A percentile compares a stretch with the other conserved stretches of the same genome.
These are phyloP conservation scores for Penicillium sp. DNA, from an alignment of 2,329 filamentous ascomycete genomes.

Conservation along the genomic window DNA sequence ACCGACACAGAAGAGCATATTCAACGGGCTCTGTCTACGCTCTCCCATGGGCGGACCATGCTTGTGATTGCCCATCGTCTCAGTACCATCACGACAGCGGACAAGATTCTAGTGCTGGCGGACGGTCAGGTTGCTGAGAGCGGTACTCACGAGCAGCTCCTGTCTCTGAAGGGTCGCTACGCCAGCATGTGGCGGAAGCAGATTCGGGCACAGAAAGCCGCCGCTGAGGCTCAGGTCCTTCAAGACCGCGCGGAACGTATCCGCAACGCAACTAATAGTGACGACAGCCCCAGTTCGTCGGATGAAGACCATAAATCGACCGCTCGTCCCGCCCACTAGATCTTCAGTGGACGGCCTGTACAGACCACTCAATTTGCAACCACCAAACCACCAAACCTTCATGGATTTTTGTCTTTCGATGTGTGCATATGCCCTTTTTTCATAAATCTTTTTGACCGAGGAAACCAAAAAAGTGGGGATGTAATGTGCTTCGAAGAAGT, in stretches of 20 bases:
- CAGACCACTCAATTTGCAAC: slow-evolving; percentile 68
- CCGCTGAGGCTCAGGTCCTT: slow-evolving; percentile 59
- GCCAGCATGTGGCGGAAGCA: slow-evolving; percentile 89
- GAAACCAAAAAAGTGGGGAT: slow-evolving; percentile 17
- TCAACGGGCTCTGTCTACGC: slow-evolving; percentile 78
- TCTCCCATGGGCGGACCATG: slow-evolving; percentile 85
- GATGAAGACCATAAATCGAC: slow-evolving; percentile 49
- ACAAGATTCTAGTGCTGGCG: slow-evolving; percentile 80
- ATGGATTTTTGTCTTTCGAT: slow-evolving; percentile 54
- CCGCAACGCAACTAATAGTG: slow-evolving; percentile 46
- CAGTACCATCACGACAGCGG: slow-evolving; percentile 82
- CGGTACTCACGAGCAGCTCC: slow-evolving; percentile 77
- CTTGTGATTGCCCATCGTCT: slow-evolving; percentile 92
- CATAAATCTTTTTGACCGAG: slow-evolving; percentile 15
- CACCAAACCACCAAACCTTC: slow-evolving; percentile 47
- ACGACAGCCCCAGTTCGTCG: slow-evolving; percentile 54
- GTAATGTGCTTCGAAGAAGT: slow-evolving; percentile 20
- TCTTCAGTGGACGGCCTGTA: slow-evolving; percentile 7
- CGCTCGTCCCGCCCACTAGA: slow-evolving; percentile 18
- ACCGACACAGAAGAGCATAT: slow-evolving; percentile 93
- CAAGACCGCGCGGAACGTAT: slow-evolving; percentile 49
- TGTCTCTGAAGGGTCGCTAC: slow-evolving; percentile 73
- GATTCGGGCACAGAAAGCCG: slow-evolving; percentile 74
- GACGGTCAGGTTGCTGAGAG: slow-evolving; percentile 76
- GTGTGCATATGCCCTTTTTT: slow-evolving; percentile 26